These are phyloP conservation scores for Neofusicoccum ribis DNA, from an alignment of 2,329 filamentous ascomycete genomes.

Conservation along the genomic window DNA sequence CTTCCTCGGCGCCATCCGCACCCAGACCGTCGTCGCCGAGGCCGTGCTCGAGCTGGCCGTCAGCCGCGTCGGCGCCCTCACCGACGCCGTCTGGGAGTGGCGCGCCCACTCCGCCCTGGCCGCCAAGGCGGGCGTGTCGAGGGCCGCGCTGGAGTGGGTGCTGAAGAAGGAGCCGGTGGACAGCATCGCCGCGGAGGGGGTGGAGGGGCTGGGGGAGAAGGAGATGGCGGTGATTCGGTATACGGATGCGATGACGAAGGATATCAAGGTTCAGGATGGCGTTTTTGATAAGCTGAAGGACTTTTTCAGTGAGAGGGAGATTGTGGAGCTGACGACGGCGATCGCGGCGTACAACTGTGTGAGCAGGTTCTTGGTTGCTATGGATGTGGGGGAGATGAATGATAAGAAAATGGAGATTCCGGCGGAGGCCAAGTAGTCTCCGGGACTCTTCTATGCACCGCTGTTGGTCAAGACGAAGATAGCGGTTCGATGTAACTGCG, in stretches of 20 bases:
- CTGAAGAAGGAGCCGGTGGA: constrained; percentile 8
- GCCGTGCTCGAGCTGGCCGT: constrained; percentile 76
- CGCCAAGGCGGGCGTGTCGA: constrained; percentile 64
- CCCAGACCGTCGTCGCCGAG: constrained; percentile 50
- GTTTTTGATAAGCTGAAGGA: constrained; percentile 65
- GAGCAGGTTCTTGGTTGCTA: constrained; percentile 76
- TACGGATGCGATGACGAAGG: constrained; percentile 80
- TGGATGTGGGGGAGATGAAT: constrained; percentile 62
- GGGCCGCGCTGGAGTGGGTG: constrained; percentile 62
- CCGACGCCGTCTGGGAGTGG: constrained; percentile 86
- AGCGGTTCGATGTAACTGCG: accelerated
- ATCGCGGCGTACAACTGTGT: constrained; percentile 83
- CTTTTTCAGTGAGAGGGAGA: constrained; percentile 67
- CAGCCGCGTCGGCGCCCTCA: constrained; percentile 76
- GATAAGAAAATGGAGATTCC: constrained; percentile 22
- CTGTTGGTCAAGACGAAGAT: no score
- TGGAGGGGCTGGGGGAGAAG: constrained; percentile 21
- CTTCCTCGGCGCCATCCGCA: constrained; percentile 58
- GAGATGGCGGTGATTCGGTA: constrained; percentile 64
- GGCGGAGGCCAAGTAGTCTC: neutral
- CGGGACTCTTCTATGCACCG: neutral
- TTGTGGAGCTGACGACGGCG: constrained; percentile 79
- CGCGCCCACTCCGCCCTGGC: constrained; percentile 63
- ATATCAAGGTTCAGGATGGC: constrained; percentile 66
- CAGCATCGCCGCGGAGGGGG: constrained; percentile 38